These are phyloP conservation scores for Fusarium acutatum DNA, from an alignment of 2,329 filamentous ascomycete species.

Conservation along the genomic window DNA sequence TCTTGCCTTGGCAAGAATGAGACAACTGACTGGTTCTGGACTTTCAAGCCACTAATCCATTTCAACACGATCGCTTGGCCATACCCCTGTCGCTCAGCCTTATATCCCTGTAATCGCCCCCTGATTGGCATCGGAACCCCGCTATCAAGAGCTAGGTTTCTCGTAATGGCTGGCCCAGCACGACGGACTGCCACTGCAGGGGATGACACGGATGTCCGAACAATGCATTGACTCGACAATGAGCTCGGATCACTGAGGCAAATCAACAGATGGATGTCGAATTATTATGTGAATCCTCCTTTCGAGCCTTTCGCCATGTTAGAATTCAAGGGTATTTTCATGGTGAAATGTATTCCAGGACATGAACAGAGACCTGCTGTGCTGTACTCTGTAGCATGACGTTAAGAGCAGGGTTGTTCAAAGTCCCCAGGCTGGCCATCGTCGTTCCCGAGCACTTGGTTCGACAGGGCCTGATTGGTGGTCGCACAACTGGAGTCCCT, in stretches of 20 bases:
- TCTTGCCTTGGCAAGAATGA: conserved; percentile 34
- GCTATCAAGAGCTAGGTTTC: conserved; percentile 18
- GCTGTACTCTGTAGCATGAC: conserved; percentile 18
- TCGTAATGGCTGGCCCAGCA: conserved; percentile 28
- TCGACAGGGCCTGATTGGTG: conserved; percentile 42
- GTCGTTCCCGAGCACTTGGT: conserved; percentile 37
- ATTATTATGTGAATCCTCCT: neutral
- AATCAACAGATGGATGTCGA: neutral
- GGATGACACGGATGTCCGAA: conserved; percentile 5
- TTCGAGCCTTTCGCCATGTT: neutral
- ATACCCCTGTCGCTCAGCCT: conserved; percentile 28
- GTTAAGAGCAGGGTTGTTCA: conserved; percentile 24
- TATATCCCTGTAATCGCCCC: conserved; percentile 33
- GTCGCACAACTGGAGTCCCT: conserved; percentile 28
- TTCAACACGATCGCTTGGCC: conserved; percentile 32
- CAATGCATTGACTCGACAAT: conserved; percentile 31
- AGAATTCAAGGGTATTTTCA: neutral
- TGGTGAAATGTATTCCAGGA: neutral
- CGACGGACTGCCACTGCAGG: conserved; percentile 21
- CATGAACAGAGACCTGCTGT: neutral
- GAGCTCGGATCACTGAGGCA: conserved; percentile 20
- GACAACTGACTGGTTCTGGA: conserved; percentile 35
- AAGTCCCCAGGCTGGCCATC: conserved; percentile 31
- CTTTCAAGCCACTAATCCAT: conserved; percentile 33
- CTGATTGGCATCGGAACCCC: conserved; percentile 39